These are phyloP conservation scores for Nitzschia putrida DNA, from an alignment of 108 stramenopile species.

Conservation along the genomic window DNA sequence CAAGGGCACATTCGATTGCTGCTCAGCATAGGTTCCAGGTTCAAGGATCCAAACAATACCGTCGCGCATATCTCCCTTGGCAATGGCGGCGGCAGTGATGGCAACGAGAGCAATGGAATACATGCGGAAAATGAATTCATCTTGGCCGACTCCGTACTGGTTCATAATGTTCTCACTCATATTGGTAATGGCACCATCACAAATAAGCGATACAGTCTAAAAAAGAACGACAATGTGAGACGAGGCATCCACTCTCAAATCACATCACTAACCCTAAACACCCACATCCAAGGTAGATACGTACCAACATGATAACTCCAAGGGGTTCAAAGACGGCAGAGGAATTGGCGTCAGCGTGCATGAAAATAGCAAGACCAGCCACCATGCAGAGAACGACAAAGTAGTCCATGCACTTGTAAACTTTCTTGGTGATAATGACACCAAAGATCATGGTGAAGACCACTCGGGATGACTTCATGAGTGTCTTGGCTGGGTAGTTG, in stretches of 20 bases:
- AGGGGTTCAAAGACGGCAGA: slow-evolving; percentile 76
- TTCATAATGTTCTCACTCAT: slow-evolving; percentile 86
- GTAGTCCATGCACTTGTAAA: slow-evolving; percentile 69
- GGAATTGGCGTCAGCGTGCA: slow-evolving; percentile 84
- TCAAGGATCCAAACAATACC: slow-evolving; percentile 62
- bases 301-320: slow-evolving; percentile 80
- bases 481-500: slow-evolving; percentile 90
- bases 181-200: slow-evolving; percentile 86
- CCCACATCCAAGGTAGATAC: too few relatives aligned
- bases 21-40: slow-evolving; percentile 81
- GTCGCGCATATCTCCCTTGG: slow-evolving; percentile 71
- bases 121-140: slow-evolving; percentile 87
- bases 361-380: slow-evolving; percentile 77
- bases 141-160: slow-evolving; percentile 79
- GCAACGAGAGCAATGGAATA: slow-evolving; percentile 84
- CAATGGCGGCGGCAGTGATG: slow-evolving; percentile 63
- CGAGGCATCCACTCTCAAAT: not conserved
- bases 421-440: slow-evolving; percentile 64
- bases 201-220: slow-evolving; percentile 66
- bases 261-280: too few relatives aligned
- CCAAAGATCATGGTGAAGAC: slow-evolving; percentile 93
- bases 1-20: slow-evolving; percentile 52
- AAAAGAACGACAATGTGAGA: not conserved
- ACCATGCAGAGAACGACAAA: slow-evolving; percentile 81
- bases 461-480: slow-evolving; percentile 81